Evolutionary conservation across 2,329 filamentous ascomycete species (phyloP).

Genomic region (Colletotrichum aenigma): DNA sequence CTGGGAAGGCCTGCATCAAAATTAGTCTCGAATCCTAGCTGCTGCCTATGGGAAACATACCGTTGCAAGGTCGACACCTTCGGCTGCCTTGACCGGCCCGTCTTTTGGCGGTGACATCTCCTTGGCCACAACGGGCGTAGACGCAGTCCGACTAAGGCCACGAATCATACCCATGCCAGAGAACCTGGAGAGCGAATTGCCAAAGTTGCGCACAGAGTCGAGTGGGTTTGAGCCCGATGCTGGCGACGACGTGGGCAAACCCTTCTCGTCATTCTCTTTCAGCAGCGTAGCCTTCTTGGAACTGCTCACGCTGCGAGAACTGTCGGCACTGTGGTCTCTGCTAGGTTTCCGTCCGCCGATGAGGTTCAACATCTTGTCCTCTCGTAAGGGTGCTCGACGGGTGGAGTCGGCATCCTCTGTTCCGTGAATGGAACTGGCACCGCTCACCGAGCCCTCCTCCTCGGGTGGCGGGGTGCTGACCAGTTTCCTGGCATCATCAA

Average conservation of each 20-base stretch:
- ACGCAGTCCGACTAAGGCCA: constrained; percentile 69
- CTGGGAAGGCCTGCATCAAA: constrained; percentile 59
- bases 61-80: constrained; percentile 61
- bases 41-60: constrained; percentile 43
- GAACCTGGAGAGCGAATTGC: constrained; percentile 80
- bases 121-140: constrained; percentile 39
- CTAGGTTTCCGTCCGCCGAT: constrained; percentile 67
- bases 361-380: constrained; percentile 73
- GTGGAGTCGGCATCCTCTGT: constrained; percentile 36
- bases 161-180: constrained; percentile 76
- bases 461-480: constrained; percentile 74
- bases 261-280: constrained; percentile 44
- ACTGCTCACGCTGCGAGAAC: constrained; percentile 66
- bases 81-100: constrained; percentile 34
- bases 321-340: constrained; percentile 81
- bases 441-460: constrained; percentile 65
- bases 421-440: constrained; percentile 56
- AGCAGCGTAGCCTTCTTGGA: constrained; percentile 61
- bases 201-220: constrained; percentile 81
- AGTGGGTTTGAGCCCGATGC: constrained; percentile 41
- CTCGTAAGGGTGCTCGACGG: constrained; percentile 38
- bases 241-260: constrained; percentile 14
- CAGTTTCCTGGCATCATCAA: constrained; percentile 90
- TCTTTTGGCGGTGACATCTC: constrained; percentile 28
- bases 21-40: neutral